These are phyloP conservation scores for Abrus pulchellus DNA, from an alignment of 306 rosid genomes.

Conservation along the genomic window DNA sequence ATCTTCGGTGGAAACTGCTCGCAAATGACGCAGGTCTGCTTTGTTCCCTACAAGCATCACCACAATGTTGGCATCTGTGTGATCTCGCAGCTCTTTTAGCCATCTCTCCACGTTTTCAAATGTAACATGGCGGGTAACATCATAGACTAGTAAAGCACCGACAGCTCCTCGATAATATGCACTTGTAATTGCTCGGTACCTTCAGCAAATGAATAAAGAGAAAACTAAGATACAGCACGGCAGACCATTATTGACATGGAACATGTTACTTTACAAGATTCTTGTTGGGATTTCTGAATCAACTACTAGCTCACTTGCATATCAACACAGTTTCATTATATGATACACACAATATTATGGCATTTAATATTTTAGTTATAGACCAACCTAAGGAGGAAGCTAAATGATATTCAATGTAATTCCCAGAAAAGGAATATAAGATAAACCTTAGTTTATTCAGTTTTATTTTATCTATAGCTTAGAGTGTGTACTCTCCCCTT, in stretches of 20 bases:
- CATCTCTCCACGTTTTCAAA: constrained; percentile 63
- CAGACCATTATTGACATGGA: constrained; percentile 7
- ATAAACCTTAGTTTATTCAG: not conserved
- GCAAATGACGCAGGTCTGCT: constrained; percentile 57
- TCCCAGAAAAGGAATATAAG: not conserved
- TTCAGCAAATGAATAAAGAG: not conserved
- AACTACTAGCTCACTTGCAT: not conserved
- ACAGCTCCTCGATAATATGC: constrained; percentile 65
- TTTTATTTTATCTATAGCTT: constrained; percentile 1
- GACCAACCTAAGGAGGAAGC: constrained; percentile 2
- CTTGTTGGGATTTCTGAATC: constrained; percentile 15
- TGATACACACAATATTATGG: not conserved
- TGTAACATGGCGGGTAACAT: constrained; percentile 59
- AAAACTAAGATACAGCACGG: constrained; percentile 24
- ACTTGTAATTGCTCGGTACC: constrained; percentile 66
- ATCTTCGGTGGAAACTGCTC: constrained; percentile 55
- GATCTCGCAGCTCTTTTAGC: constrained; percentile 64
- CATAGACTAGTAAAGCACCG: constrained; percentile 58
- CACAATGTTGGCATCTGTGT: constrained; percentile 61
- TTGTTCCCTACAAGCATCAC: constrained; percentile 64
- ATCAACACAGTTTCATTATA: not conserved
- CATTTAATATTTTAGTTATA: not conserved
- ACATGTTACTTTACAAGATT: constrained; percentile 12
- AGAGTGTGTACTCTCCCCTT: not conserved
- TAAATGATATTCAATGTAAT: constrained; percentile 6